A percentile compares a stretch with the other conserved stretches of the same genome.
Evolutionary conservation across 106 monocot species (phyloP).

Genomic region (Ottelia alismoides): DNA sequence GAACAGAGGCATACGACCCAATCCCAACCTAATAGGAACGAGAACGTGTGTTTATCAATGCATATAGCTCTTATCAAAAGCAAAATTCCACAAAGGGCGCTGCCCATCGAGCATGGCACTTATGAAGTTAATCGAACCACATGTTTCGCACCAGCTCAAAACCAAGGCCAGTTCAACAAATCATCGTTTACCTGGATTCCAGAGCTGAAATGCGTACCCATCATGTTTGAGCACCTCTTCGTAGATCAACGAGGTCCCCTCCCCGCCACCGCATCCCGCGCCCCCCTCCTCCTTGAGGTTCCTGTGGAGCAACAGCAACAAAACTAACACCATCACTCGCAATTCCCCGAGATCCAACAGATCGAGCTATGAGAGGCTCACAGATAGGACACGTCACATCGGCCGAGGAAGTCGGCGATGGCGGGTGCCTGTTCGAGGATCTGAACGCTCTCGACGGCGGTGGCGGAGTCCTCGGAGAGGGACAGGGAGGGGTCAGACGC

Average conservation of each 20-base stretch:
- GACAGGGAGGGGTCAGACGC: conserved; percentile 28
- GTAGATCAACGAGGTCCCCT: conserved; percentile 42
- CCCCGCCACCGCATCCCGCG: conserved; percentile 5
- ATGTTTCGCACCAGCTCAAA: too few species aligned
- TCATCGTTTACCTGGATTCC: conserved; percentile 39
- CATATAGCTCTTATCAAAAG: too few species aligned
- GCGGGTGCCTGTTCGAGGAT: conserved; percentile 30
- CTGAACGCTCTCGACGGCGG: conserved; percentile 24
- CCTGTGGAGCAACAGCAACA: conserved; percentile 14
- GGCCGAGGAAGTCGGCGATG: conserved; percentile 53
- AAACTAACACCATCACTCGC: too few species aligned
- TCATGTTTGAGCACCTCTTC: conserved; percentile 76
- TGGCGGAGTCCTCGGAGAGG: conserved; percentile 31
- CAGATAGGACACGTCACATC: conserved; percentile 79
- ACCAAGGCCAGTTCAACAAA: too few species aligned
- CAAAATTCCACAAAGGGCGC: too few species aligned
- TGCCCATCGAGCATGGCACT: too few species aligned
- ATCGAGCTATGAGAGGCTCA: too few species aligned
- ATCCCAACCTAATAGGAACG: too few species aligned
- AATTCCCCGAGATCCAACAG: too few species aligned
- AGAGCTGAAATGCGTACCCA: conserved; percentile 40
- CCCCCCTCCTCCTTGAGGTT: conserved; percentile 50
- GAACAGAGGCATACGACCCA: too few species aligned
- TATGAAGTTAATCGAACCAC: too few species aligned
- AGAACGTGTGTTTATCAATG: too few species aligned